Evolutionary conservation across 192 early-diverging fungal genomes (phyloP).

Genomic region (Rhizoclosmatium sp.): DNA sequence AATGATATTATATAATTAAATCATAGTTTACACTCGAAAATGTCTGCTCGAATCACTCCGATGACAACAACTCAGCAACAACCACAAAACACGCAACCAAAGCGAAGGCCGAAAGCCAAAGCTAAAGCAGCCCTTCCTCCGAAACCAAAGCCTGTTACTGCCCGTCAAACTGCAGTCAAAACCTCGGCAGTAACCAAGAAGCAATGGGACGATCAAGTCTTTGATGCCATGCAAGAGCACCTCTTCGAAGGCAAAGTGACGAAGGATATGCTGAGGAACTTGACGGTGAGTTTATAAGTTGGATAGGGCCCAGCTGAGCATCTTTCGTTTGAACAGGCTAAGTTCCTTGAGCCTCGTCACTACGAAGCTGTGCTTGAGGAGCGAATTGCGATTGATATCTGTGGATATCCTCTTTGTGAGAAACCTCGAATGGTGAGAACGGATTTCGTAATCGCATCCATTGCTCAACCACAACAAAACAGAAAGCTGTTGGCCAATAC

Average conservation of each 20-base stretch:
- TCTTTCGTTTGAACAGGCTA: slow-evolving; percentile 1
- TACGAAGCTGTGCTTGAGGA: slow-evolving; percentile 8
- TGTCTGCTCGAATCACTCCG: too few species aligned
- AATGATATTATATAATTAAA: not conserved
- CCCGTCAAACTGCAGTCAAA: slow-evolving; percentile 18
- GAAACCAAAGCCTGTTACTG: not conserved
- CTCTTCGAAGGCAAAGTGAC: slow-evolving; percentile 55
- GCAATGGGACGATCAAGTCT: slow-evolving; percentile 47
- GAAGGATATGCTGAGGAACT: slow-evolving; percentile 46
- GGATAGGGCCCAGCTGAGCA: not conserved
- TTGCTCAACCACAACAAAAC: slow-evolving; percentile 18
- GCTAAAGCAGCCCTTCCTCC: not conserved
- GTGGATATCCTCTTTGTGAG: slow-evolving; percentile 87
- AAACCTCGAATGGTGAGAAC: slow-evolving; percentile 50
- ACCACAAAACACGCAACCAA: too few species aligned
- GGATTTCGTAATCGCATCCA: not conserved
- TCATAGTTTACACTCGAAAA: too few species aligned
- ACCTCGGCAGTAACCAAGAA: slow-evolving; percentile 29
- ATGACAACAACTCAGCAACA: too few species aligned
- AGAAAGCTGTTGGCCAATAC: slow-evolving; percentile 65
- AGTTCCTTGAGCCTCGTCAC: slow-evolving; percentile 32
- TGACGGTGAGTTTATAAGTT: slow-evolving; percentile 25
- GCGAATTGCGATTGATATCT: slow-evolving; percentile 50
- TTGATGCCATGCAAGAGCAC: slow-evolving; percentile 54
- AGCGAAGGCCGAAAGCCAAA: not conserved